Evolutionary conservation across 164 flowering plant species (phyloP).

Genomic region (Magnolia sinica): DNA sequence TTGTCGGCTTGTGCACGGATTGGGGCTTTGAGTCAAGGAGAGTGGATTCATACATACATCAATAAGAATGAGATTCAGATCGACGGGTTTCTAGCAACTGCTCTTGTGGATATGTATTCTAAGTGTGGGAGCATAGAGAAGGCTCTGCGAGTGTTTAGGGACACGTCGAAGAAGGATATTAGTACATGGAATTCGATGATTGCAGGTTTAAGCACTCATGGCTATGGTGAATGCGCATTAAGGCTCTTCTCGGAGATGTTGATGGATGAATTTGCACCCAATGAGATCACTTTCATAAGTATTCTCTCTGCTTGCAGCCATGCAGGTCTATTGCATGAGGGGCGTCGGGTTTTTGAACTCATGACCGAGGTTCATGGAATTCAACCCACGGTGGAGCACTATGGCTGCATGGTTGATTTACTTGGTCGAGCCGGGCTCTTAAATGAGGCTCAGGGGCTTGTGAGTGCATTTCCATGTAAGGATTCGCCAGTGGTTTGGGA

Average conservation of each 20-base stretch:
- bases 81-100: constrained; percentile 38
- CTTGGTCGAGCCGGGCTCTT: constrained; percentile 48
- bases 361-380: constrained; percentile 30
- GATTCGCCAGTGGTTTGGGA: constrained; percentile 54
- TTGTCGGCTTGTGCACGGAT: constrained; percentile 34
- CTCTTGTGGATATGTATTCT: constrained; percentile 40
- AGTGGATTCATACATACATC: constrained; percentile 39
- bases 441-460: constrained; percentile 41
- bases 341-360: constrained; percentile 30
- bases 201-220: constrained; percentile 47
- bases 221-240: constrained; percentile 45
- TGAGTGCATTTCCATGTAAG: constrained; percentile 21
- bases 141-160: constrained; percentile 32
- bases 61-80: constrained; percentile 23
- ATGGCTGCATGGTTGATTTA: constrained; percentile 56
- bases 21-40: constrained; percentile 39
- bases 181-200: constrained; percentile 53
- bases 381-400: constrained; percentile 42
- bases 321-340: constrained; percentile 48
- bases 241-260: constrained; percentile 37
- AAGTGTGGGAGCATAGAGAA: constrained; percentile 33
- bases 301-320: constrained; percentile 52
- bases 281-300: constrained; percentile 43
- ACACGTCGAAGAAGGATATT: constrained; percentile 29
- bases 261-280: constrained; percentile 34